Evolutionary conservation across 306 rosid genomes (phyloP).

Genomic region (Glycyrrhiza uralensis): DNA sequence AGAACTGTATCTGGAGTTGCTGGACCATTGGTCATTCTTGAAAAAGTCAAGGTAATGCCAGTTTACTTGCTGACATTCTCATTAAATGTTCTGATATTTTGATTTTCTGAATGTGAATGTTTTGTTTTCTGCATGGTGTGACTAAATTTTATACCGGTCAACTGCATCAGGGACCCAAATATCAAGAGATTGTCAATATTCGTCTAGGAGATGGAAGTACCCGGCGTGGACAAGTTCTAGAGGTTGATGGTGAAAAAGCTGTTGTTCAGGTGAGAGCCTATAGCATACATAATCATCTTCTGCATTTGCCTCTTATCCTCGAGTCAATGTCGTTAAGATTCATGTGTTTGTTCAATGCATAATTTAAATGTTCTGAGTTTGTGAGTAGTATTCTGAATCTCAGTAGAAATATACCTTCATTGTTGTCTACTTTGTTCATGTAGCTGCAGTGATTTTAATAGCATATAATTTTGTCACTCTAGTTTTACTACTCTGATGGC

Average conservation of each 20-base stretch:
- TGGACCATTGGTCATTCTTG: conserved; percentile 97
- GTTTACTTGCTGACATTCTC: neutral
- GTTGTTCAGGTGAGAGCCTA: conserved; percentile 80
- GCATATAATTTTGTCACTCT: neutral
- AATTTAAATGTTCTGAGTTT: neutral
- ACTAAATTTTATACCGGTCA: conserved; percentile 8
- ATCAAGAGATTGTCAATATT: conserved; percentile 97
- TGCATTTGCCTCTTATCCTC: neutral
- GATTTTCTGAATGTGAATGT: neutral
- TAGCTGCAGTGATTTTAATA: neutral
- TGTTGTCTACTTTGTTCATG: neutral
- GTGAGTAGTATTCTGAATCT: conserved; percentile 21
- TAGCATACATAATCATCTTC: neutral
- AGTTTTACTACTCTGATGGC: conserved; percentile 9
- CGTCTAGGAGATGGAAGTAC: conserved; percentile 93
- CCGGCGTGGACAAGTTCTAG: conserved; percentile 96
- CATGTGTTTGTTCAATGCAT: neutral
- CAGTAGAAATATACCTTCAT: neutral
- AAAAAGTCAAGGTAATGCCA: conserved; percentile 82
- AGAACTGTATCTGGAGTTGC: conserved; percentile 99
- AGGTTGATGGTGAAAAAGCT: conserved; percentile 99
- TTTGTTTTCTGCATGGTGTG: neutral
- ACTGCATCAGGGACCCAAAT: conserved; percentile 87
- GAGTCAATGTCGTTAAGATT: conserved; percentile 2
- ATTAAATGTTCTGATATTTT: neutral